These are phyloP conservation scores for Lasiosphaeria hispida DNA, from an alignment of 495 filamentous ascomycete genomes.

Conservation along the genomic window DNA sequence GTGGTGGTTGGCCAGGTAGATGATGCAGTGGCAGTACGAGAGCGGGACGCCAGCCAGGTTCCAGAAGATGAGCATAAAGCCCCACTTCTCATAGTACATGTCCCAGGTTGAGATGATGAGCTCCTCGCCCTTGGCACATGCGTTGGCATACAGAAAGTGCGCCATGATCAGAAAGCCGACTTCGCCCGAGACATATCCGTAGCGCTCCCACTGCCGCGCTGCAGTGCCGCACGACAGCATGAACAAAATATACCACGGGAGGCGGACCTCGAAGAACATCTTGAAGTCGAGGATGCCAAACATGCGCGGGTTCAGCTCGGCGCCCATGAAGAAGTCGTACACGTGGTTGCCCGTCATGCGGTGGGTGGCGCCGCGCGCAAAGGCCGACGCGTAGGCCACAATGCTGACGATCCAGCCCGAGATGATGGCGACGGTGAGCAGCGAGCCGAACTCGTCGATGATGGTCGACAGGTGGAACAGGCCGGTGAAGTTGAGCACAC, in stretches of 20 bases:
- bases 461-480: slow-evolving; percentile 89
- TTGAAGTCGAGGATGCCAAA: slow-evolving; percentile 95
- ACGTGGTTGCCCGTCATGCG: slow-evolving; percentile 89
- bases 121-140: slow-evolving; percentile 95
- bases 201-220: slow-evolving; percentile 80
- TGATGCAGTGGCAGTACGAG: slow-evolving; percentile 93
- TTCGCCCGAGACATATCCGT: slow-evolving; percentile 90
- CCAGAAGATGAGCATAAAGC: slow-evolving; percentile 99
- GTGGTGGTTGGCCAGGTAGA: slow-evolving; percentile 88
- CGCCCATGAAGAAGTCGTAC: slow-evolving; percentile 99
- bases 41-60: slow-evolving; percentile 95
- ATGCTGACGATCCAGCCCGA: slow-evolving; percentile 79
- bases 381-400: slow-evolving; percentile 79
- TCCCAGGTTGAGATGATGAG: slow-evolving; percentile 92
- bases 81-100: slow-evolving; percentile 99
- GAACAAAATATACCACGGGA: slow-evolving; percentile 95
- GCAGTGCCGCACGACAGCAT: slow-evolving; percentile 74
- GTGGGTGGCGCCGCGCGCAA: slow-evolving; percentile 76
- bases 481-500: slow-evolving; percentile 71
- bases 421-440: slow-evolving; percentile 86
- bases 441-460: slow-evolving; percentile 90
- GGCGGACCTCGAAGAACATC: slow-evolving; percentile 98
- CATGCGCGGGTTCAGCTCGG: slow-evolving; percentile 93
- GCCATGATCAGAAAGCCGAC: slow-evolving; percentile 86
- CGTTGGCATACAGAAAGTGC: slow-evolving; percentile 94